Conservation (phyloP, 306 rosid species). For the Prosopis cineraria region DNA sequence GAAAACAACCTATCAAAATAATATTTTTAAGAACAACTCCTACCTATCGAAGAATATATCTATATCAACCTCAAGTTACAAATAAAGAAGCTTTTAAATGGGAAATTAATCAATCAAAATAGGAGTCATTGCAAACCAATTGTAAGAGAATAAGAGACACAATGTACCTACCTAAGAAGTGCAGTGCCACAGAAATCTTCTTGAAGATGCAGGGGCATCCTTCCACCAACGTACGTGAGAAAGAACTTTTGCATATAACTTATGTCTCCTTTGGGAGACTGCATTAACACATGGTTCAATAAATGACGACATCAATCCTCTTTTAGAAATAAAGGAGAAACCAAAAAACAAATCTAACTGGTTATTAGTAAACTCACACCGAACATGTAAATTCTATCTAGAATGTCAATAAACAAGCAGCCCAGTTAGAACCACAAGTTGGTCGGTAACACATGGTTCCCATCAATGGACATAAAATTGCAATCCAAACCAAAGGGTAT, state of each 20-base stretch:
- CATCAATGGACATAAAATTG: neutral
- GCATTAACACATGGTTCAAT: constrained; percentile 36
- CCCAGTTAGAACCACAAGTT: neutral
- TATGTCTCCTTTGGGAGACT: constrained; percentile 95
- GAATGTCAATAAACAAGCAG: constrained; percentile 2
- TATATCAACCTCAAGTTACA: neutral
- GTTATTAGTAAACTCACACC: neutral
- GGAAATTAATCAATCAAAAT: constrained; percentile 8
- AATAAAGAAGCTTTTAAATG: constrained; percentile 11
- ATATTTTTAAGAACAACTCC: neutral
- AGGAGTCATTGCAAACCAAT: neutral
- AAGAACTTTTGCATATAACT: constrained; percentile 91
- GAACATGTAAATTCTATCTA: constrained; percentile 15
- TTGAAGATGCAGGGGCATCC: constrained; percentile 84
- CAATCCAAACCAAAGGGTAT: neutral
- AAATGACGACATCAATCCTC: constrained; percentile 28
- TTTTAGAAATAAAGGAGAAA: neutral
- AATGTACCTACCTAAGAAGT: constrained; percentile 80
- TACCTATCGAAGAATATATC: neutral
- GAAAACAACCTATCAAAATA: neutral
- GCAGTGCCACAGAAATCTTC: constrained; percentile 97
- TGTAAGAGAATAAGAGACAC: neutral
- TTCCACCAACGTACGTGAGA: constrained; percentile 88
- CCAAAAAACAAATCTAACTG: constrained; percentile 2
- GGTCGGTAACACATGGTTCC: neutral